Conservation (phyloP, 2,329 filamentous ascomycete genomes). For the Colletotrichum phormii region DNA sequence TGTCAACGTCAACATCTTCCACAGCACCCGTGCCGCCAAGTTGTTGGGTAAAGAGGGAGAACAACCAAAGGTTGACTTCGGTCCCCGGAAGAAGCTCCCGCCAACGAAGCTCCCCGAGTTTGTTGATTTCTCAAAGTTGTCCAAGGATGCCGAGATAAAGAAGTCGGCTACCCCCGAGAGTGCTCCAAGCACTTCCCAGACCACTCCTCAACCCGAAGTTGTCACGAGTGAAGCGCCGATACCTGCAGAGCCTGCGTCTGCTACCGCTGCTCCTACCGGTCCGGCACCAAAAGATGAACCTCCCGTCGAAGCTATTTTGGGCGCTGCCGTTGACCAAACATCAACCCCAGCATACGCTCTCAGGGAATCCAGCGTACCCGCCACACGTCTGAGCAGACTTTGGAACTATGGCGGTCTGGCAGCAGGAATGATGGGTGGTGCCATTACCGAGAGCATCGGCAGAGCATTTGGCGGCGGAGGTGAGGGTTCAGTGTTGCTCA, state of each 20-base stretch:
- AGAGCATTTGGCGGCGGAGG: conserved; percentile 77
- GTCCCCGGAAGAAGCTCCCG: conserved; percentile 26
- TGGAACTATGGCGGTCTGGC: conserved; percentile 97
- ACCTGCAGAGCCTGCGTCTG: neutral
- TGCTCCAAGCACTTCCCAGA: neutral
- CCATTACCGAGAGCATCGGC: conserved; percentile 85
- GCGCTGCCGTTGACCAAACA: conserved; percentile 4
- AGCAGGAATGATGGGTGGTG: conserved; percentile 94
- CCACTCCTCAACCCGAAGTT: neutral
- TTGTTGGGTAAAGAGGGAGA: conserved; percentile 46
- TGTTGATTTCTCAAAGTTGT: conserved; percentile 27
- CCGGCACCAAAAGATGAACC: neutral
- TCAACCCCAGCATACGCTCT: conserved; percentile 65
- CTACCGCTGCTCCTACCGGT: neutral
- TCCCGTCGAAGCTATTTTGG: conserved; percentile 2
- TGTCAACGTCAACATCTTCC: conserved; percentile 61
- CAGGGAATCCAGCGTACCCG: conserved; percentile 89
- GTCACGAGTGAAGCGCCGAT: neutral
- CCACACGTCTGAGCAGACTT: conserved; percentile 85
- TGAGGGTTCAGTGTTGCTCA: conserved; percentile 85
- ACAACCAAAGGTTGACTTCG: neutral
- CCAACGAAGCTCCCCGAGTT: conserved; percentile 41
- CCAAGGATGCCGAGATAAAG: neutral
- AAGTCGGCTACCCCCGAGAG: neutral
- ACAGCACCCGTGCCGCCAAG: conserved; percentile 57